A percentile compares a stretch with the other conserved stretches of the same genome.
Evolutionary conservation across 495 filamentous ascomycete species (phyloP).

Genomic region (Aspergillus haitiensis): DNA sequence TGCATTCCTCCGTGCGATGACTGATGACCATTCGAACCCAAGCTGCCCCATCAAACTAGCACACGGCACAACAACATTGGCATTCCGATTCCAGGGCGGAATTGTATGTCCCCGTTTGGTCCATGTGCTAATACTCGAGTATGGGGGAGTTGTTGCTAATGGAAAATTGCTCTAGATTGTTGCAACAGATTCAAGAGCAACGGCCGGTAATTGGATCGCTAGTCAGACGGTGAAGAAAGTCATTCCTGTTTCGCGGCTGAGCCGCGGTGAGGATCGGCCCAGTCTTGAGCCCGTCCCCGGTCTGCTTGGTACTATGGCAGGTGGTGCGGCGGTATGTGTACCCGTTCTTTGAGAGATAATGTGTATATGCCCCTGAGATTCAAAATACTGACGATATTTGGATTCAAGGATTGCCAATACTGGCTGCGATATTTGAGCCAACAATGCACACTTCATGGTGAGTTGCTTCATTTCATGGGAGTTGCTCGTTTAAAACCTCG

Average conservation of each 20-base stretch:
- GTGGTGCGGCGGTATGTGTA: slow-evolving; percentile 80
- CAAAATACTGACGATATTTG: slow-evolving; percentile 17
- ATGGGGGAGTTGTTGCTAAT: too few relatives aligned
- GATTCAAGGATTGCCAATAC: slow-evolving; percentile 88
- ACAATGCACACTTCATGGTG: slow-evolving; percentile 93
- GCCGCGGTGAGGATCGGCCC: slow-evolving; percentile 46
- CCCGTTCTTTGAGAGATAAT: neutral
- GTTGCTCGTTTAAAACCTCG: neutral
- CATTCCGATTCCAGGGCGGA: slow-evolving; percentile 95
- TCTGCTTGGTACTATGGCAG: slow-evolving; percentile 96
- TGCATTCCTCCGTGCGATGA: slow-evolving; percentile 92
- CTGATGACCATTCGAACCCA: slow-evolving; percentile 95
- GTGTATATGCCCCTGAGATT: neutral
- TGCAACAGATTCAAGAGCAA: slow-evolving; percentile 93
- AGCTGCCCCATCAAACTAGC: slow-evolving; percentile 98
- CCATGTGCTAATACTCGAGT: neutral
- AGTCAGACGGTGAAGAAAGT: slow-evolving; percentile 99
- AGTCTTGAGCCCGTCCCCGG: slow-evolving; percentile 76
- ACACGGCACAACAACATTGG: slow-evolving; percentile 97
- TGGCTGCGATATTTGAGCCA: slow-evolving; percentile 98
- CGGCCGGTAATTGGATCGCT: slow-evolving; percentile 97
- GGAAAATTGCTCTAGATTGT: slow-evolving; percentile 59
- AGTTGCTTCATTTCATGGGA: slow-evolving; percentile 11
- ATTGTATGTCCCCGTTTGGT: slow-evolving; percentile 54
- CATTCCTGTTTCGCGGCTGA: slow-evolving; percentile 61